These are phyloP conservation scores for Nicotiana rustica DNA, from an alignment of 305 asterid species.

Conservation along the genomic window DNA sequence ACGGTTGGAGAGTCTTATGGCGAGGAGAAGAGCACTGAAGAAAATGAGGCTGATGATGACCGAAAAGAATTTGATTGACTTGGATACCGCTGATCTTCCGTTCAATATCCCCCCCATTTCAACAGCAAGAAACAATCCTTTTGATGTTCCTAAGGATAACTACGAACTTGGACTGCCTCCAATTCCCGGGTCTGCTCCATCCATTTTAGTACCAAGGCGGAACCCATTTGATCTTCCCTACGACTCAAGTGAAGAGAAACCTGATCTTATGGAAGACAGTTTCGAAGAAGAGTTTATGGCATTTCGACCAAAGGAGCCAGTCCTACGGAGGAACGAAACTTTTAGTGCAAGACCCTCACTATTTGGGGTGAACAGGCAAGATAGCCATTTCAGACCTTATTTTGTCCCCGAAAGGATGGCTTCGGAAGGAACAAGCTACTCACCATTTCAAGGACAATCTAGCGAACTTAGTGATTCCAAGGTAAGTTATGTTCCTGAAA, in stretches of 20 bases:
- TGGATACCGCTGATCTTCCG: constrained; percentile 73
- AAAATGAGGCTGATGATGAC: constrained; percentile 57
- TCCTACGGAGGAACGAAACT: constrained; percentile 77
- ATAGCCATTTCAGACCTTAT: constrained; percentile 63
- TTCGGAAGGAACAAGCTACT: constrained; percentile 65
- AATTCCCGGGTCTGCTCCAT: constrained; percentile 98
- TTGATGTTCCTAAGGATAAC: constrained; percentile 62
- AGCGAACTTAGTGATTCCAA: constrained; percentile 83
- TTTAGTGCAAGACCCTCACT: constrained; percentile 75
- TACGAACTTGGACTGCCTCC: constrained; percentile 70
- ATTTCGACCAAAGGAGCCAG: constrained; percentile 58
- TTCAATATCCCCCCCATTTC: constrained; percentile 70
- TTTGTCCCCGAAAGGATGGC: constrained; percentile 59
- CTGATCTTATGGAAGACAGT: constrained; percentile 72
- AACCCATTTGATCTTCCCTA: constrained; percentile 94
- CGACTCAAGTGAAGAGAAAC: constrained; percentile 88
- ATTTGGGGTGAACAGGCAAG: constrained; percentile 61
- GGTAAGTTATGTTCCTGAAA: constrained; percentile 72
- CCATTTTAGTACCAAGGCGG: constrained; percentile 70
- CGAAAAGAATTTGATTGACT: constrained; percentile 83
- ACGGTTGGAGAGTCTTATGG: constrained; percentile 84
- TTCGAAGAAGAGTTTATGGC: constrained; percentile 69
- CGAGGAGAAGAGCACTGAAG: constrained; percentile 85
- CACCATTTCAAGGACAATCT: constrained; percentile 61
- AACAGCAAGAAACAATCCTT: constrained; percentile 82